phyloP scores from a whole-genome alignment of 164 flowering plant species.

The Piper longum region DNA sequence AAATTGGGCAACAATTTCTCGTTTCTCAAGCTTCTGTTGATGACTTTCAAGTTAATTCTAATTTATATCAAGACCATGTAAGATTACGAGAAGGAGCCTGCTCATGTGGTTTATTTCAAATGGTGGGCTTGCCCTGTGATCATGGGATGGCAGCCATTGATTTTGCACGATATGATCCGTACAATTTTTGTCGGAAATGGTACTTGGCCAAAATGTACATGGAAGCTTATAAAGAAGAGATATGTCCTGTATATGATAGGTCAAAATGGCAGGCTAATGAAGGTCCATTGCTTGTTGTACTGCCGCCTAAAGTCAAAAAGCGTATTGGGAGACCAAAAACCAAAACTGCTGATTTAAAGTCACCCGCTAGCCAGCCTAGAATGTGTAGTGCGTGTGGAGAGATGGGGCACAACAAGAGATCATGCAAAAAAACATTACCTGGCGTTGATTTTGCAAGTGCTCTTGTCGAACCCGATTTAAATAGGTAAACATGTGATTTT shows the following conservation, averaged over 20 bases:
- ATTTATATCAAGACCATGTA: constrained; percentile 27
- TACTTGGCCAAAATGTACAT: constrained; percentile 26
- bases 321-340: constrained; percentile 19
- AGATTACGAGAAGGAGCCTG: constrained; percentile 28
- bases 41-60: constrained; percentile 30
- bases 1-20: constrained; percentile 13
- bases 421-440: constrained; percentile 25
- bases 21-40: not conserved
- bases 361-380: constrained; percentile 17
- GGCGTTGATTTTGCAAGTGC: not conserved
- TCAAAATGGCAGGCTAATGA: constrained; percentile 7
- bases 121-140: constrained; percentile 40
- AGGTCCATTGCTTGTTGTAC: constrained; percentile 13
- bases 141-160: constrained; percentile 52
- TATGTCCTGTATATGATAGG: constrained; percentile 22
- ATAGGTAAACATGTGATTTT: too few species aligned
- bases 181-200: constrained; percentile 34
- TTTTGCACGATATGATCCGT: constrained; percentile 16
- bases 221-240: constrained; percentile 27
- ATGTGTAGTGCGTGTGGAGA: constrained; percentile 41
- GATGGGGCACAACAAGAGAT: constrained; percentile 43
- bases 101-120: constrained; percentile 37
- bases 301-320: constrained; percentile 32
- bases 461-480: too few species aligned
- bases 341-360: constrained; percentile 8